Conservation (phyloP, 129 eudicot species). For the Flaveria trinervia region DNA sequence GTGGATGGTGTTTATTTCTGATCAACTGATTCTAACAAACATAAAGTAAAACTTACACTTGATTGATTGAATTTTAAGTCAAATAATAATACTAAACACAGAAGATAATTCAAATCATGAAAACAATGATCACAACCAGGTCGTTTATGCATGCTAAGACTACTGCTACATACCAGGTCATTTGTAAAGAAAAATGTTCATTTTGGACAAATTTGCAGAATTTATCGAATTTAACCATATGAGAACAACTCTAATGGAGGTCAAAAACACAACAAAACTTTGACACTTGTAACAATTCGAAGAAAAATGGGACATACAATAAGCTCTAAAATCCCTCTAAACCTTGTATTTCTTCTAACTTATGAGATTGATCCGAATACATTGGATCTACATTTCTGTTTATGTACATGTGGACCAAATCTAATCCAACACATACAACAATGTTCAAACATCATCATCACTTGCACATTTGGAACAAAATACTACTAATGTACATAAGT, state of each 20-base stretch:
- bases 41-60: no score
- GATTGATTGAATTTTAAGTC: no score
- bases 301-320: constrained; percentile 29
- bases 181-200: background rate
- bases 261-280: constrained; percentile 24
- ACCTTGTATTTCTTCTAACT: constrained; percentile 35
- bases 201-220: constrained; percentile 1
- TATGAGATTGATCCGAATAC: constrained; percentile 33
- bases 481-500: no score
- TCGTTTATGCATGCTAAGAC: no score
- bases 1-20: no score
- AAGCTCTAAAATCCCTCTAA: constrained; percentile 23
- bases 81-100: no score
- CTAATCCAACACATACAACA: constrained; percentile 24
- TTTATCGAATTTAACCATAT: constrained; percentile 1
- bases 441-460: constrained; percentile 22
- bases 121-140: no score
- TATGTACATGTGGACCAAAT: constrained; percentile 24
- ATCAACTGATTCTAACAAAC: no score
- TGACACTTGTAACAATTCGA: constrained; percentile 38
- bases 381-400: constrained; percentile 26
- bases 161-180: no score
- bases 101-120: no score
- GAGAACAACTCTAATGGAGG: constrained; percentile 16
- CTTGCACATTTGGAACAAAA: no score